Base-by-base conservation (phyloP, 2,329 filamentous ascomycete species). In the Chlorencoelia australis region DNA sequence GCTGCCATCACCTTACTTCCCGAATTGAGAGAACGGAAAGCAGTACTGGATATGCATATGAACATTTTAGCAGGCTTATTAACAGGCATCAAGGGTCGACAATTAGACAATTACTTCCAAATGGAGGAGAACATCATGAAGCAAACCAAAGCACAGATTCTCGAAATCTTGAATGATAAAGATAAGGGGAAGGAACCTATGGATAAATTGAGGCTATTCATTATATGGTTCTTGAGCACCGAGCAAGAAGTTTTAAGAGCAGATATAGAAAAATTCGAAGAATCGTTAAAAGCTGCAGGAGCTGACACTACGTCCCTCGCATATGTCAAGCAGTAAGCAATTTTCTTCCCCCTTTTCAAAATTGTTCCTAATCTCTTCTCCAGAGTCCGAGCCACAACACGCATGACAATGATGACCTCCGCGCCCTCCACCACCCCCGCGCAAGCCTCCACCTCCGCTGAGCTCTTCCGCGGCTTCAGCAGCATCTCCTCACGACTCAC, bases 41-140 rank as follows among this genome's bases (percentile, higher is more conserved):
- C 80, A n/a, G 73, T 81, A 14, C 72, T 98, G 4, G 91, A 95
- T 56, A 96, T 95, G 83, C 91, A 98, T 59, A 98, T 98, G 91
- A 95, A 94, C 57, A 94, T 96, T 41, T 70, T 93, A 3, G 89
- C 88, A 2, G 84, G 85, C 1, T 58, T 79, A 3, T 55, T 79
- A 26, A 69, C 65, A 0, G 88, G 87, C 1, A 94, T 96, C 60
- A 95, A 96, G 57, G 85, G 94, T 50, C 79, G 91, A 11, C 88
- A 96, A 59, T 68, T 98, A 5, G 91, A 98, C 57, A 91, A 91
- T 57, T 98, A 84, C 61, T 98, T 93, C 64, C 86, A 96, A 56
- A 67, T 94, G 5, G 93, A 98, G 58, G 89, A 96, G 59, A 86
- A 80, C 48, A 82, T 95, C 44, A 81, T 80, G 58, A 95, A 94